Base-by-base conservation (phyloP, 257 asterid genomes). In the Nyctanthes arbortristis region DNA sequence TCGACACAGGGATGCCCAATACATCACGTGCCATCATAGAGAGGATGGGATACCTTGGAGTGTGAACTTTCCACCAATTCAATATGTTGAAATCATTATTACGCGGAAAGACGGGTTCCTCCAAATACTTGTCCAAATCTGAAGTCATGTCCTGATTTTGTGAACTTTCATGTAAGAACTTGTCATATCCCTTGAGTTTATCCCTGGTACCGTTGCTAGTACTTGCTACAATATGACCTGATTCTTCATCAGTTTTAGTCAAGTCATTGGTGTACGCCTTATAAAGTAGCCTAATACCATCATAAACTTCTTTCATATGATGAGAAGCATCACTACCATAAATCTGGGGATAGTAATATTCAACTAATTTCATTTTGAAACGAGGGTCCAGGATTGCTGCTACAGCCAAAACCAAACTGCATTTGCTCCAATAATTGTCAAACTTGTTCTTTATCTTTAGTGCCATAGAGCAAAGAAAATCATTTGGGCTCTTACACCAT, bases 41-140 rank as follows among this genome's bases (percentile, higher is more conserved):
- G 77, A 91, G 85, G 65, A 88, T 82, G 12, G 99, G 97, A 71
- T 94, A 91, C 89, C 97, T 86, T 5, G 99, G 99, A 1, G 93
- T 88, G 73, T 94, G 97, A 58, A 94, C 99, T 81, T 88, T 94
- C 99, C 99, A 94, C 99, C 99, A 94, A 80, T 94, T 91, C 63
- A 94, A 81, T 71, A 94, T 81, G 82, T 87, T 86, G 79, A 94
- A 94, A 75, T 94, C 95, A 64, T 79, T 56, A 71, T 81, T 88
- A 35, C 97, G 95, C 0, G 97, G 99, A 81, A 94, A 94, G 52
- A 91, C 89, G 1, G 97, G 95, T 77, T 94, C 97, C 65, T 84
- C 96, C 43, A 94, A 65, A 74, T 94, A 94, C 75, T 91, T 91
- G 49, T 89, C 99, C 20, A 94, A 82, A 78, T 94, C 97, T 2